Evolutionary conservation across 345 rosid genomes (phyloP), one percentile per base, ranked within the genome.

Genomic region (Gossypioides kirkii): DNA sequence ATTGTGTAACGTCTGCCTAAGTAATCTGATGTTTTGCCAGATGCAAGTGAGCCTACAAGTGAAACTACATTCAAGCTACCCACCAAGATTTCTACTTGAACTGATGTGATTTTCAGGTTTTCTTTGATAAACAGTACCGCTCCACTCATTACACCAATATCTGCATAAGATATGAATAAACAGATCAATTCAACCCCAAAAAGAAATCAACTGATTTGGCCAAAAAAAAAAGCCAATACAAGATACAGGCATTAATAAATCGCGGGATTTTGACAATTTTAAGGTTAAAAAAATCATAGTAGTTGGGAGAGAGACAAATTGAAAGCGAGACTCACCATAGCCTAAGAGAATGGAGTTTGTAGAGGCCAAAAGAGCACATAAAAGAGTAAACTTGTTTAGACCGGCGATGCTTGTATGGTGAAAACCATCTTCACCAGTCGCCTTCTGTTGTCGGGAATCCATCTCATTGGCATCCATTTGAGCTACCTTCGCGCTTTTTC

Each of bases 91-190:
- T 90, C 87, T 4, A 80, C 84, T 75, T 83, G 83, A 1, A 77
- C 71, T 28, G 85, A 77, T 10, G 87, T 69, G 83, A 87, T 84
- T 23, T 77, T 72, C 8, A 87, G 81, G 70, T 81, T 41, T 26
- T 89, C 94, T 59, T 72, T 77, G 36, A 89, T 89, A 80, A 56
- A 86, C 14, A 89, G 63, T 62, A 82, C 85, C 0, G 89, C 91
- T 3, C 91, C 94, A 62, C 91, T 89, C 91, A 89, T 87, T 72
- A 89, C 91, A 58, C 88, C 91, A 26, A 86, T 84, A 74, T 89
- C 90, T 89, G 82, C 74, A 85, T 20, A 67, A 49, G 42, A 11
- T 18, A 56, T 25, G 38, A 0, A 45, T 3, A 45, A 10, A 45
- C 23, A 62, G 2, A 62, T 8, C 46, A 62, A 26, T 13, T 45